Base-by-base conservation (phyloP, 371 early-diverging fungal species). In the Lichtheimia ornata region DNA sequence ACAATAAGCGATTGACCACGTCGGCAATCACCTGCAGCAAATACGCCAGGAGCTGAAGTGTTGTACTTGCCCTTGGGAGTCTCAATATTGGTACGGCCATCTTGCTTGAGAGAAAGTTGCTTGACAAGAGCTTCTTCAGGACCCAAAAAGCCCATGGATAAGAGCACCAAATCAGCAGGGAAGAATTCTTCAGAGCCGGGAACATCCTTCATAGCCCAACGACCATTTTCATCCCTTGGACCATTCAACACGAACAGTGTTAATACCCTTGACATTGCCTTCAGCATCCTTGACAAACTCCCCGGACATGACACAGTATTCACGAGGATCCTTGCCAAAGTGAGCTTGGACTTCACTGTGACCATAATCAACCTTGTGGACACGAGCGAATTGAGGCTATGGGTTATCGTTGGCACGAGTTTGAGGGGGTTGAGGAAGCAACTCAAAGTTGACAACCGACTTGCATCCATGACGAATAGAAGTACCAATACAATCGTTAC, bases 131-230 rank as follows among this genome's bases (percentile, higher is more conserved):
- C 87, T 51, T 90, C 87, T 81, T 98, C 97, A 51, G 98, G 97
- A 15, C 97, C 98, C 62, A 95, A 68, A 88, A 98, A 98, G 50
- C 98, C 98, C 97, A 98, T 96, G 22, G 96, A 88, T 30, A 98
- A 72, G 28, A 98, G 76, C 41, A 98, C 91, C 44, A 98, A 71
- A 66, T 97, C 97, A 17, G 94, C 95, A 63, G 80, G 74, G 79
- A 91, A 92, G 70, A 91, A 85, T 74, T 93, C 79, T 69, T 94
- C 94, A 5, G 92, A 85, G 6, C 91, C 93, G 4, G 85, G 75
- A 25, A 96, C 72, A 76, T 97, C 95, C 59, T 79, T 76, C 96
- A 97, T 96, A 14, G 67, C 54, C 97, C 97, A 97, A 58, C 87
- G 87, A 13, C 95, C 95, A 24, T 65, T 63, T 1, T 76, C 85